Percentiles rank a stretch among this genome's conserved stretches.
These are phyloP conservation scores for Backusella liffmaniae DNA, from an alignment of 192 early-diverging fungal species.

Conservation along the genomic window DNA sequence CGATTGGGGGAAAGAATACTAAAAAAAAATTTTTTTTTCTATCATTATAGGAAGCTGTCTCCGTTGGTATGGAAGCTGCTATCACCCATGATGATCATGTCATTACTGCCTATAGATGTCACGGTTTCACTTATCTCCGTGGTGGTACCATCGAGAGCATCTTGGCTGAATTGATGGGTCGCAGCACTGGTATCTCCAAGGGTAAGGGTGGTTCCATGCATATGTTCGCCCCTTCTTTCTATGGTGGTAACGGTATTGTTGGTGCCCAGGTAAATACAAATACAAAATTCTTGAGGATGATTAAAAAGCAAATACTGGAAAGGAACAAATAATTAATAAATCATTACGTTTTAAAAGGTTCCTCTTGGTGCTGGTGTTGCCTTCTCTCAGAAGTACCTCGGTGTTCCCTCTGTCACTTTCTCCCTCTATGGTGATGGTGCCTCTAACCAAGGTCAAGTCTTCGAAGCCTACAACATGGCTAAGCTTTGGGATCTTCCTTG, in stretches of 20 bases:
- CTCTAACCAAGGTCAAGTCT: slow-evolving; percentile 97
- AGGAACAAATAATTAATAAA: neutral
- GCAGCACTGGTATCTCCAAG: slow-evolving; percentile 78
- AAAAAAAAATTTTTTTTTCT: slow-evolving; percentile 4
- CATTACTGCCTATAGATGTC: slow-evolving; percentile 98
- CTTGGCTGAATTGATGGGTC: slow-evolving; percentile 83
- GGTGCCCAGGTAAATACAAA: slow-evolving; percentile 81
- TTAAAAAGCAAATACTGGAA: neutral
- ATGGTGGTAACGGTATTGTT: slow-evolving; percentile 99
- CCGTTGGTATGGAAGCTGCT: slow-evolving; percentile 90
- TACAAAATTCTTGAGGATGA: neutral
- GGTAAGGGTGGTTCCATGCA: slow-evolving; percentile 99
- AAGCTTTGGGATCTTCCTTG: slow-evolving; percentile 95
- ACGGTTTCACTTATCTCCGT: slow-evolving; percentile 92
- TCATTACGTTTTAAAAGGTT: neutral
- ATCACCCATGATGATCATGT: slow-evolving; percentile 88
- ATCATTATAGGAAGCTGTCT: slow-evolving; percentile 71
- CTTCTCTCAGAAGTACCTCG: slow-evolving; percentile 90
- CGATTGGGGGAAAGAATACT: neutral
- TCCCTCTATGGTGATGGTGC: slow-evolving; percentile 97
- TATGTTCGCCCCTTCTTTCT: slow-evolving; percentile 96
- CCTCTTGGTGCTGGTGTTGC: slow-evolving; percentile 84
- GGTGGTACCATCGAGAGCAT: slow-evolving; percentile 65
- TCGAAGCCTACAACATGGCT: slow-evolving; percentile 99
- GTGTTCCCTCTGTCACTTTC: slow-evolving; percentile 78